Evolutionary conservation across 2,329 filamentous ascomycete genomes (phyloP).

Genomic region (Sodiomyces alkalinus): DNA sequence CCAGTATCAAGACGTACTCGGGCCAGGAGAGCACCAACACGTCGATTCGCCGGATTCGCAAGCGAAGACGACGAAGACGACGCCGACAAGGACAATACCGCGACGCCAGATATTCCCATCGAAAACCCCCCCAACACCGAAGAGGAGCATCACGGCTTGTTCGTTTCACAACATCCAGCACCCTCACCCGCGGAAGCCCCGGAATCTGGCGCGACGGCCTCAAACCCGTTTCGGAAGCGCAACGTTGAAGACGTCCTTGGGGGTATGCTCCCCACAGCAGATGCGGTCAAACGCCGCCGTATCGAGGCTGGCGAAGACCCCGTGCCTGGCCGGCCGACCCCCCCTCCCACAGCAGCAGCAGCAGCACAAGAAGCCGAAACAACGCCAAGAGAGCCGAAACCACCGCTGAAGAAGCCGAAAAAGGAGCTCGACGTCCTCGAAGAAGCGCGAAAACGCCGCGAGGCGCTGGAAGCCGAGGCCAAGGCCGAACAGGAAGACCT

Average conservation of each 20-base stretch:
- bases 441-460: constrained; percentile 41
- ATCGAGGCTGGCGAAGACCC: constrained; percentile 42
- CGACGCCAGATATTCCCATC: constrained; percentile 9
- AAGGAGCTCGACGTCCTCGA: constrained; percentile 56
- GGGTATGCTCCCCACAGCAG: constrained; percentile 59
- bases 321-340: constrained; percentile 16
- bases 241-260: constrained; percentile 47
- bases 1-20: constrained; percentile 10
- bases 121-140: constrained; percentile 1
- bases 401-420: constrained; percentile 28
- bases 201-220: constrained; percentile 8
- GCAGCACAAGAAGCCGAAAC: constrained; percentile 9
- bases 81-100: constrained; percentile 17
- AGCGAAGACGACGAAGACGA: constrained; percentile 31
- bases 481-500: constrained; percentile 37
- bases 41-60: constrained; percentile 64
- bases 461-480: constrained; percentile 51
- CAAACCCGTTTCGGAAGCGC: constrained; percentile 33
- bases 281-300: constrained; percentile 64
- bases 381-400: constrained; percentile 20
- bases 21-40: constrained; percentile 13
- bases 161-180: constrained; percentile 41
- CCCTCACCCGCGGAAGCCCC: no score
- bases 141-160: constrained; percentile 31
- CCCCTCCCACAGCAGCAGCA: constrained; percentile 11